A percentile compares a stretch with the other conserved stretches of the same genome.
Evolutionary conservation across 129 eudicot genomes (phyloP).

Genomic region (Lactuca saligna): DNA sequence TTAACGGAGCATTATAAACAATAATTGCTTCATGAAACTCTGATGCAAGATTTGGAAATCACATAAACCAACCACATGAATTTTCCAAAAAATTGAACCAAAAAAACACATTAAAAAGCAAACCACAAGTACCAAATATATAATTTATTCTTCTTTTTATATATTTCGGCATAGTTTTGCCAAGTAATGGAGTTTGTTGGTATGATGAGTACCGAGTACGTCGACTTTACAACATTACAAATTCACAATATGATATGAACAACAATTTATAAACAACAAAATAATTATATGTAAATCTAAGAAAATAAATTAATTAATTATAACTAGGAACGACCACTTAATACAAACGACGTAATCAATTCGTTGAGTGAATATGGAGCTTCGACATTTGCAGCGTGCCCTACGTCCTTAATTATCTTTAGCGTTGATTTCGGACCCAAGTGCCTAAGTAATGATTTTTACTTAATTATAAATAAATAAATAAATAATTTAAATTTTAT

Average conservation of each 20-base stretch:
- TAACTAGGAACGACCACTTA: background rate
- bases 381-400: constrained; percentile 69
- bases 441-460: constrained; percentile 34
- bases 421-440: constrained; percentile 58
- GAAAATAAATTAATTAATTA: background rate
- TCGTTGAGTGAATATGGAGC: constrained; percentile 46
- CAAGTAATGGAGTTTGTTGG: background rate
- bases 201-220: background rate
- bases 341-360: constrained; percentile 38
- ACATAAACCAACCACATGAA: too few species aligned
- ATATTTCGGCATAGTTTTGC: background rate
- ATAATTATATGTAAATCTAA: constrained; percentile 1
- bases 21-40: too few species aligned
- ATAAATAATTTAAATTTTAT: background rate
- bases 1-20: too few species aligned
- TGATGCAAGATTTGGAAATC: too few species aligned
- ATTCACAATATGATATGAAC: background rate
- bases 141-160: background rate
- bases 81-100: too few species aligned
- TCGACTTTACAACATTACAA: constrained; percentile 2
- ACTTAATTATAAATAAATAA: background rate
- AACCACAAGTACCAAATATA: too few species aligned
- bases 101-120: too few species aligned
- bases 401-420: constrained; percentile 52
- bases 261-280: background rate